These are phyloP conservation scores for Cutaneotrichosporon cyanovorans DNA, from an alignment of 1,284 basidiomycete species.

Conservation along the genomic window DNA sequence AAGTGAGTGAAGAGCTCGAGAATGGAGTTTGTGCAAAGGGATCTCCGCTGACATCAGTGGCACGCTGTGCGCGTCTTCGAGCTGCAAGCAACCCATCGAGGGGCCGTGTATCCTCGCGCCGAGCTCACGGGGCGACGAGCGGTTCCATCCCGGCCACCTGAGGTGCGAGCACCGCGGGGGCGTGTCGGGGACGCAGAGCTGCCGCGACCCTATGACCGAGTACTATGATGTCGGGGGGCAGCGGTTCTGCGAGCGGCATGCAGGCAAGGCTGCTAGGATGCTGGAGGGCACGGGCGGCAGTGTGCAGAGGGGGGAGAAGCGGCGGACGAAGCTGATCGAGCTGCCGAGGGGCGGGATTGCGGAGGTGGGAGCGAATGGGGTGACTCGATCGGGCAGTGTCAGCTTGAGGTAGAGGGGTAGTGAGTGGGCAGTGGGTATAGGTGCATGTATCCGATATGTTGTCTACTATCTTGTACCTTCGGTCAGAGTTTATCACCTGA, in stretches of 20 bases:
- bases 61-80: conserved; percentile 66
- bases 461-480: no score
- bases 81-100: conserved; percentile 81
- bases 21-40: neutral
- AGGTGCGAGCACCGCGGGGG: conserved; percentile 51
- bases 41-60: conserved; percentile 42
- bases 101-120: conserved; percentile 68
- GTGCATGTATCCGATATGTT: no score
- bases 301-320: conserved; percentile 11
- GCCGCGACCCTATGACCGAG: conserved; percentile 49
- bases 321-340: conserved; percentile 9
- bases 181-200: conserved; percentile 36
- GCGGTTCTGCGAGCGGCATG: conserved; percentile 75
- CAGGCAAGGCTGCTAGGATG: conserved; percentile 28
- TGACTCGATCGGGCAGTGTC: no score
- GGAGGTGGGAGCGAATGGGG: no score
- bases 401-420: no score
- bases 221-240: conserved; percentile 78
- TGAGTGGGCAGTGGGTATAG: no score
- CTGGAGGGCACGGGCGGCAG: conserved; percentile 1
- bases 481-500: no score
- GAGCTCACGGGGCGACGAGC: conserved; percentile 57
- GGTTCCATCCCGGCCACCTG: conserved; percentile 79
- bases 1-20: conserved; percentile 48
- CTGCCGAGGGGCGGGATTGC: neutral